Evolutionary conservation across 176 grass and related monocot species (phyloP), one percentile per base, ranked within the genome.

Genomic region (Paspalum vaginatum): DNA sequence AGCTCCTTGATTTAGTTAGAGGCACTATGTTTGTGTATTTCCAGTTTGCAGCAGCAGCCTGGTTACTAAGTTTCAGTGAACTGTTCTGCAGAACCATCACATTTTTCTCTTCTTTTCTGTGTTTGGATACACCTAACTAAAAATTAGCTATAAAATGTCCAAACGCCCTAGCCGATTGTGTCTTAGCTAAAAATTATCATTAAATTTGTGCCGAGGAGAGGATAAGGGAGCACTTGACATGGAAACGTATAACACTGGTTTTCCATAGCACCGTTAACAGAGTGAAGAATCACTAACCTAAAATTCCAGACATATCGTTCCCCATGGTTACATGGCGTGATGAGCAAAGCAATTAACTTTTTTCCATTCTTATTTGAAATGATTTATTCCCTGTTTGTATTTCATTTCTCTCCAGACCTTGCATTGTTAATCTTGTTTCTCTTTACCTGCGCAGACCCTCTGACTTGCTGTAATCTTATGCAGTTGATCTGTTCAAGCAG

Each of bases 391-490:
- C 11, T 58, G 9, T 15, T 70, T 63, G 41, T 68, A 7, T 25
- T 67, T 63, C 27, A 70, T 87, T 84, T 69, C 8, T n/a, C 69
- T 70, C 49, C 10, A 16, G 64, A 40, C 0, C 44, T 16, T 68
- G 37, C 45, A 62, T 44, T 40, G 39, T 89, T 14, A 14, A 27
- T 66, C 56, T 48, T 50, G 24, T 83, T 78, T 55, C 6, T 9
- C 3, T 79, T 15, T 78, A 42, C 50, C 41, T 73, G 15, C 52
- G 47, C 52, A 20, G 13, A 80, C 60, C 21, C 17, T 84, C 22
- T 75, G 27, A 80, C 53, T n/a, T 71, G 20, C 9, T 56, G 8
- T 58, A 64, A 58, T 50, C 43, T 8, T 50, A 48, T 75, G 40
- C 38, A 89, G 64, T 47, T 18, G 53, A 50, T 64, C 5, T 0